Evolutionary conservation across 345 rosid species (phyloP).

Genomic region (Brassica incana): DNA sequence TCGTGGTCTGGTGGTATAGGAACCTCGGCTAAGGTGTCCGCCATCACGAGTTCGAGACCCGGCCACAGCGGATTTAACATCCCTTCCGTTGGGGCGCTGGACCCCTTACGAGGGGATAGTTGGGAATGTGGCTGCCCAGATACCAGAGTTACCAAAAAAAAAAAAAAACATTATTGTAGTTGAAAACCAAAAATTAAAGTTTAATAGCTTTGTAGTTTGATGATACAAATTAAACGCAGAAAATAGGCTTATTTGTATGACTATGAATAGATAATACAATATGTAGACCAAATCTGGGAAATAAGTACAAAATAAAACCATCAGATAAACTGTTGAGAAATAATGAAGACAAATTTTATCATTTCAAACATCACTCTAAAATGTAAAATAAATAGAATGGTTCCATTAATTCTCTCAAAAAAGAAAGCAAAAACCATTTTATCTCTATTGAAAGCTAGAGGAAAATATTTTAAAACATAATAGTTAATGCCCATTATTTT

Average conservation of each 20-base stretch:
- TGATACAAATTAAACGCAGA: background rate
- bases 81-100: no score
- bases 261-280: background rate
- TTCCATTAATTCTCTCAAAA: background rate
- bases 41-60: no score
- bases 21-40: no score
- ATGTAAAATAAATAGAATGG: background rate
- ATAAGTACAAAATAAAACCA: background rate
- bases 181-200: background rate
- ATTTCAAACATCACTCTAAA: background rate
- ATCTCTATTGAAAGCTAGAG: background rate
- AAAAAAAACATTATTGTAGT: background rate
- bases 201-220: background rate
- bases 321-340: background rate
- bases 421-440: background rate
- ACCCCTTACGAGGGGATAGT: no score
- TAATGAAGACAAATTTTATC: background rate
- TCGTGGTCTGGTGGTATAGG: no score
- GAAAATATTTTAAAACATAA: background rate
- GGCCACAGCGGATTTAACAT: no score
- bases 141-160: no score
- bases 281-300: background rate
- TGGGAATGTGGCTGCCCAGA: no score
- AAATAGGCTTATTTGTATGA: background rate
- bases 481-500: no score